Percentiles rank a stretch among this genome's conserved stretches.
Evolutionary conservation across 75 land plant genomes (phyloP).

Genomic region (Selaginella tamariscina): DNA sequence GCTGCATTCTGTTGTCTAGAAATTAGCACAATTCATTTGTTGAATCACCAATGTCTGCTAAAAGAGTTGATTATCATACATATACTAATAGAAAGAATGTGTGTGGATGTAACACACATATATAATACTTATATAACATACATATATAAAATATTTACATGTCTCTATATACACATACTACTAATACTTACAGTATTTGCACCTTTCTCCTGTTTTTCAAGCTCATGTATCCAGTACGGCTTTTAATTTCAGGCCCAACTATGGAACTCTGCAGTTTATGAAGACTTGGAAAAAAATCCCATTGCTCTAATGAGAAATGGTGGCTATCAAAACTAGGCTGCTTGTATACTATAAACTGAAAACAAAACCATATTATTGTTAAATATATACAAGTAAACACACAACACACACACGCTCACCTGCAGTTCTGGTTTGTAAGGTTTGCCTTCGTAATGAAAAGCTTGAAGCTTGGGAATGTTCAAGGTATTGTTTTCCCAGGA

Average conservation of each 20-base stretch:
- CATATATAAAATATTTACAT: background rate
- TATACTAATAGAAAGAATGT: background rate
- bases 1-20: conserved; percentile 28
- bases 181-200: conserved; percentile 46
- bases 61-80: background rate
- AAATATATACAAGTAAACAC: no score
- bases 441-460: background rate
- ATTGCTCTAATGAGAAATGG: conserved; percentile 47
- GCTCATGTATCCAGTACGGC: conserved; percentile 65
- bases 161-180: background rate
- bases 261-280: conserved; percentile 9
- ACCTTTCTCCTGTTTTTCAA: conserved; percentile 36
- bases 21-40: conserved; percentile 53
- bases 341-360: conserved; percentile 68
- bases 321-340: conserved; percentile 52
- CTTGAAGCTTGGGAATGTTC: background rate
- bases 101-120: background rate
- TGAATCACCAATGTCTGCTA: conserved; percentile 51
- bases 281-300: conserved; percentile 20
- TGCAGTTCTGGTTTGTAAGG: background rate
- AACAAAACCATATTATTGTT: conserved; percentile 15
- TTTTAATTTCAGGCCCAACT: conserved; percentile 13
- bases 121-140: background rate
- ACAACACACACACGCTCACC: no score
- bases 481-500: no score